phyloP scores from a whole-genome alignment of 768 basidiomycete genomes.

The Termitomyces sp. region DNA sequence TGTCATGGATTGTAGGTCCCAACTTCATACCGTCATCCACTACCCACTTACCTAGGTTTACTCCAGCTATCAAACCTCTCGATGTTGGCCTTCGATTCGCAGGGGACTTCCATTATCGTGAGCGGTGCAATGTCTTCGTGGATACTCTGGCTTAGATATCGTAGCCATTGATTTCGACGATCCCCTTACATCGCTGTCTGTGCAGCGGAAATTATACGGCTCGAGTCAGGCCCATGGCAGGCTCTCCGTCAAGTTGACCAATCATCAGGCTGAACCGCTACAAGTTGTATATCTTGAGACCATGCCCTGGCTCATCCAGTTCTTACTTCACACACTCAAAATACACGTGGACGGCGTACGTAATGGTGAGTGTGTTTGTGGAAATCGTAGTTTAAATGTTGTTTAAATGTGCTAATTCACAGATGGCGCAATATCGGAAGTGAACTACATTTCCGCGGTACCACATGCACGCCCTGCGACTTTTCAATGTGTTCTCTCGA shows the following conservation, averaged over 20 bases:
- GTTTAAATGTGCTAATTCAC: conserved; percentile 3
- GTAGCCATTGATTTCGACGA: conserved; percentile 32
- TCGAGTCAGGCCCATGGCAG: conserved; percentile 71
- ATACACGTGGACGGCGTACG: conserved; percentile 39
- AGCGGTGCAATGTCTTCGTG: conserved; percentile 16
- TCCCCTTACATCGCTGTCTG: conserved; percentile 46
- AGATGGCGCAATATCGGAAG: conserved; percentile 61
- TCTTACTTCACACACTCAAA: conserved; percentile 77
- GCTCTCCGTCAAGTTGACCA: conserved; percentile 62
- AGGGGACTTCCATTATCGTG: conserved; percentile 59
- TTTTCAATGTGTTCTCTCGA: conserved; percentile 59
- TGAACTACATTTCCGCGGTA: conserved; percentile 63
- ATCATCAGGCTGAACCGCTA: conserved; percentile 40
- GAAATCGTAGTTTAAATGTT: background rate
- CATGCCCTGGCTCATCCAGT: conserved; percentile 89
- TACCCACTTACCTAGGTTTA: conserved; percentile 8
- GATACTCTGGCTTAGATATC: background rate
- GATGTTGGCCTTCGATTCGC: conserved; percentile 56
- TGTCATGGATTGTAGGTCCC: conserved; percentile 36
- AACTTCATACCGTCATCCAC: background rate
- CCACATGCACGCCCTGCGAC: conserved; percentile 73
- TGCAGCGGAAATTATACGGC: conserved; percentile 68
- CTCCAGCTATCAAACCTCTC: conserved; percentile 37
- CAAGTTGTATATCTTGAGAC: conserved; percentile 77
- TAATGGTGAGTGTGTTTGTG: conserved; percentile 31